Evolutionary conservation across 306 rosid species (phyloP), one percentile per base, ranked within the genome.

Genomic region (Mucuna pruriens): DNA sequence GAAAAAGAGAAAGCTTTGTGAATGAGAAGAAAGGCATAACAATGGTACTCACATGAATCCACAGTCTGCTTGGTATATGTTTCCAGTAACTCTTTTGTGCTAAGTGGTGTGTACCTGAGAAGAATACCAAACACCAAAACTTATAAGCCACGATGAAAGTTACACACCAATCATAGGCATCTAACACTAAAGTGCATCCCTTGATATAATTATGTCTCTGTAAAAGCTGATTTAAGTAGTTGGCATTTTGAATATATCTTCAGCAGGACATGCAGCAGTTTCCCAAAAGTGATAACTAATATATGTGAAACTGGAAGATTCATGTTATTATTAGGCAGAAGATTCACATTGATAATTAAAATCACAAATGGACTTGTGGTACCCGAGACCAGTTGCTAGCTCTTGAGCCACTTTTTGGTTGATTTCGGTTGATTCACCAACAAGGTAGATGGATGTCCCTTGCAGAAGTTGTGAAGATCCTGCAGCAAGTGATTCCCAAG

Each of bases 331-430:
- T n/a, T 36, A 23, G 31, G 23, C 13, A 9, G 48, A 38, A 23
- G 22, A 25, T 23, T 57, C 49, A 54, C 76, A 58, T 67, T 49
- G 55, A 75, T 36, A 40, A 23, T 51, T 49, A 80, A 71, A 85
- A 74, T 54, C 22, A 79, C 42, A 34, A 38, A 39, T 48, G 23
- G 22, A 69, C 16, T 73, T 7, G 42, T 88, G 38, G 23, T 70
- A 95, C 98, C 98, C 94, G 8, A 93, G 92, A 71, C 97, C 99
- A 81, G 86, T 93, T 42, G 97, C 98, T 40, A 95, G 94, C 87
- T 91, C 94, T 51, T 83, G 90, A 78, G 96, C 93, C 86, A 95
- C 99, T 87, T 83, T 88, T 71, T 90, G 91, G 89, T 91, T 95
- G 78, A 90, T 88, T 51, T 95, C 92, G 2, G 97, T 87, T 2